These are phyloP conservation scores for Ceratocystis eucalypticola DNA, from an alignment of 2,329 filamentous ascomycete genomes.

Conservation along the genomic window DNA sequence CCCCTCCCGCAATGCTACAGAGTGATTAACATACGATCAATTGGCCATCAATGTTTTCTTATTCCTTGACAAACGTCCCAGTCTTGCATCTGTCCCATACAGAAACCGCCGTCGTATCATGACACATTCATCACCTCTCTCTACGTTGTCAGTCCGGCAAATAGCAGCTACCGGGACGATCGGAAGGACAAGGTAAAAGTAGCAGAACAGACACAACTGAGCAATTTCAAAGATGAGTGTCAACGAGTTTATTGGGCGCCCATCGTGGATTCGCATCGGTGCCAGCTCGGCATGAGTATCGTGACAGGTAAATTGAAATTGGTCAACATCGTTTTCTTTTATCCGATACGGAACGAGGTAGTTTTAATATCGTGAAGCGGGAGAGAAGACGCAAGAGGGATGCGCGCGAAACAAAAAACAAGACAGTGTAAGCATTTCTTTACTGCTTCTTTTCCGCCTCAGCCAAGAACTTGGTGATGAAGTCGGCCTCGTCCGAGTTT, in stretches of 20 bases:
- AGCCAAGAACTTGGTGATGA: constrained; percentile 44
- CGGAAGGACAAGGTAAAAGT: background rate
- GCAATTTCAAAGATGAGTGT: background rate
- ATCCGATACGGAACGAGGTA: background rate
- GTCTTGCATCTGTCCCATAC: background rate
- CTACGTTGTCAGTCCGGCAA: background rate
- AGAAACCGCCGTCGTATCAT: background rate
- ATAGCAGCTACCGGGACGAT: background rate
- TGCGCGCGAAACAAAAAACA: background rate
- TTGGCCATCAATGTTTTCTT: background rate
- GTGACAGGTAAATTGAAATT: background rate
- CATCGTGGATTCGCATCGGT: background rate
- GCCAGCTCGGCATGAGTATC: background rate
- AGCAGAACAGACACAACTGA: background rate
- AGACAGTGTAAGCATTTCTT: background rate
- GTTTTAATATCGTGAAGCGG: background rate
- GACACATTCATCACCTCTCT: background rate
- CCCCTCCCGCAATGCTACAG: background rate
- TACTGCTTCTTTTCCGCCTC: constrained; percentile 19
- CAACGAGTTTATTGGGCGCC: constrained; percentile 2
- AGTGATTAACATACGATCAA: background rate
- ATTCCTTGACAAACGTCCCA: background rate
- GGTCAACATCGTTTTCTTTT: background rate
- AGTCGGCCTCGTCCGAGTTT: constrained; percentile 49
- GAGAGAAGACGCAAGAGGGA: background rate